Evolutionary conservation across 768 basidiomycete species (phyloP), one percentile per base, ranked within the genome.

Genomic region (Suillus subaureus): DNA sequence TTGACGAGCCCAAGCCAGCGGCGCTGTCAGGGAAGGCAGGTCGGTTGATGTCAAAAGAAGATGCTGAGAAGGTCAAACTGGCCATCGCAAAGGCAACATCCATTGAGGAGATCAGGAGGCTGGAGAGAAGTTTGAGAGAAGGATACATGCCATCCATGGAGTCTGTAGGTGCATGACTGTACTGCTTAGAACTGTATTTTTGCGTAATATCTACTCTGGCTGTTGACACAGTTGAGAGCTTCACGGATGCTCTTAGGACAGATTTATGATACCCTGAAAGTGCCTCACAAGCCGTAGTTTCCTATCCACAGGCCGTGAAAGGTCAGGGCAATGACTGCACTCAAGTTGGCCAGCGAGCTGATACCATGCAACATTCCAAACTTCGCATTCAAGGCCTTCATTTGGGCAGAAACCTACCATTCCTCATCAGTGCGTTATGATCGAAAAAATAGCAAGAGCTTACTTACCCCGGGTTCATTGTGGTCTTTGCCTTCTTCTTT

Each of bases 41-140:
- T 18, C 86, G 94, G 61, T 78, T 97, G 66, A 91, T 97, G 88
- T 94, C 93, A 33, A 93, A 92, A 74, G 94, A 96, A 75, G 94
- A 97, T 71, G 92, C 90, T 72, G 92, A 93, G 70, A 88, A 87
- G 68, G 92, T 97, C 68, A 91, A 89, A 75, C 87, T 88, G 39
- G 94, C 94, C 21, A 96, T 97, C 70, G 90, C 91, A 68, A 90
- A 88, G 68, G 95, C 95, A n/a, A 92, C 90, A 40, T 95, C 92
- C 57, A 87, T 94, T 69, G 94, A 97, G 74, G 94, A 97, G 78
- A 89, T 96, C 72, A 85, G 90, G 77, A 85, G 86, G 72, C 75
- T 96, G 69, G 93, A 96, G 78, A 85, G 92, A 79, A 91, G 87
- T 75, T 77, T 95, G 70, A 85, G 87, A 72, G 94, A 96, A 73